Percentiles rank a stretch among this genome's conserved stretches.
Evolutionary conservation across 768 basidiomycete species (phyloP).

Genomic region (Termitomyces sp.): DNA sequence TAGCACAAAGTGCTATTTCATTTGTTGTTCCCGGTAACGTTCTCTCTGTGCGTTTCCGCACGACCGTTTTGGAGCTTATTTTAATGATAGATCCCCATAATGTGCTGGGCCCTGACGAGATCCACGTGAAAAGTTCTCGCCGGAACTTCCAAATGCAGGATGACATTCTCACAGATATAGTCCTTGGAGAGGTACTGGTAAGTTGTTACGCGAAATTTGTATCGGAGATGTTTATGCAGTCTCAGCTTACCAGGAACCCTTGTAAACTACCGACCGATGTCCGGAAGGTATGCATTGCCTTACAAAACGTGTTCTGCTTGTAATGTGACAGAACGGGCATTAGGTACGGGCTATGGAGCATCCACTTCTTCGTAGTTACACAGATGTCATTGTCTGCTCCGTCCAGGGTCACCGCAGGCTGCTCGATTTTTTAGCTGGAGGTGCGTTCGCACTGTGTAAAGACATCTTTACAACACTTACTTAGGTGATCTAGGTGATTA

Average conservation of each 20-base stretch:
- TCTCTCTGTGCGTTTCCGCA: constrained; percentile 24
- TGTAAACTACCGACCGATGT: constrained; percentile 69
- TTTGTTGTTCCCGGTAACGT: constrained; percentile 56
- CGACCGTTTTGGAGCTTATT: neutral
- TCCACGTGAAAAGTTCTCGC: constrained; percentile 52
- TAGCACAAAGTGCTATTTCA: constrained; percentile 58
- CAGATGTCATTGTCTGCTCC: constrained; percentile 60
- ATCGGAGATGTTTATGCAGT: neutral
- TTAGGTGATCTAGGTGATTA: constrained; percentile 50
- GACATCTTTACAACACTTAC: neutral
- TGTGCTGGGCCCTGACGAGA: constrained; percentile 49
- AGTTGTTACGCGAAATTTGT: neutral
- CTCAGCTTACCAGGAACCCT: constrained; percentile 59
- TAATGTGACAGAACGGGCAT: neutral
- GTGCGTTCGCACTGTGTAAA: constrained; percentile 27
- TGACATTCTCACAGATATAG: constrained; percentile 44
- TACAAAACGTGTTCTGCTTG: neutral
- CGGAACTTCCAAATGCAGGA: constrained; percentile 37
- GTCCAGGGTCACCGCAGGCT: constrained; percentile 50
- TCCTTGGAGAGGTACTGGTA: constrained; percentile 58
- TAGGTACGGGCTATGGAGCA: constrained; percentile 58
- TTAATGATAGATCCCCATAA: constrained; percentile 46
- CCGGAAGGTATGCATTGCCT: constrained; percentile 44
- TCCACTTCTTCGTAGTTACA: constrained; percentile 42
- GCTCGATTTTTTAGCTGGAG: constrained; percentile 63